phyloP scores from a whole-genome alignment of 192 early-diverging fungal species.

The Phycomyces nitens region DNA sequence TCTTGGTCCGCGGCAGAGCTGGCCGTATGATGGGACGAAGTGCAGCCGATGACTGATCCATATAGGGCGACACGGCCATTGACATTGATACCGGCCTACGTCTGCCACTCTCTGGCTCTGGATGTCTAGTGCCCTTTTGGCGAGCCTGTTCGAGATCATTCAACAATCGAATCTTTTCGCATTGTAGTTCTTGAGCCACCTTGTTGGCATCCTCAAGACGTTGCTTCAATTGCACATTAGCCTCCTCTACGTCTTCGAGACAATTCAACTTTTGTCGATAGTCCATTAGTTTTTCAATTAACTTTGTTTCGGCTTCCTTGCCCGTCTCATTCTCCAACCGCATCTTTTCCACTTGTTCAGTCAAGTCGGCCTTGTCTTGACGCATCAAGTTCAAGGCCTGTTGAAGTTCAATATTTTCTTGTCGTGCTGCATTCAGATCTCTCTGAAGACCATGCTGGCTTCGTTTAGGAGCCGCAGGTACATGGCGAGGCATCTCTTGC shows the following conservation, averaged over 20 bases:
- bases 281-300: slow-evolving; percentile 26
- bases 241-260: background rate
- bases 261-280: slow-evolving; percentile 2
- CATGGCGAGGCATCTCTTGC: no score
- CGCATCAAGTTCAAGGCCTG: slow-evolving; percentile 14
- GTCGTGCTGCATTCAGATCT: background rate
- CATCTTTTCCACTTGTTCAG: slow-evolving; percentile 7
- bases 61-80: background rate
- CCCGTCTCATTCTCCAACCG: background rate
- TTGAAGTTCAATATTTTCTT: slow-evolving; percentile 10
- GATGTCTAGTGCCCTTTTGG: background rate
- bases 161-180: slow-evolving; percentile 14
- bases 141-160: slow-evolving; percentile 1
- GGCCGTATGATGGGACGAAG: no score
- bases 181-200: slow-evolving; percentile 8
- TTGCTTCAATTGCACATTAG: background rate
- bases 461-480: no score
- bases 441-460: no score
- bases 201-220: slow-evolving; percentile 8
- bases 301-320: slow-evolving; percentile 15
- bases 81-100: background rate
- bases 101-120: background rate
- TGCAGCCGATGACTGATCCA: no score
- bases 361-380: slow-evolving; percentile 13
- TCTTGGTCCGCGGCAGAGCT: no score